These are phyloP conservation scores for Geotrichum europaeum DNA, from an alignment of 1,139 yeast species.

Conservation along the genomic window DNA sequence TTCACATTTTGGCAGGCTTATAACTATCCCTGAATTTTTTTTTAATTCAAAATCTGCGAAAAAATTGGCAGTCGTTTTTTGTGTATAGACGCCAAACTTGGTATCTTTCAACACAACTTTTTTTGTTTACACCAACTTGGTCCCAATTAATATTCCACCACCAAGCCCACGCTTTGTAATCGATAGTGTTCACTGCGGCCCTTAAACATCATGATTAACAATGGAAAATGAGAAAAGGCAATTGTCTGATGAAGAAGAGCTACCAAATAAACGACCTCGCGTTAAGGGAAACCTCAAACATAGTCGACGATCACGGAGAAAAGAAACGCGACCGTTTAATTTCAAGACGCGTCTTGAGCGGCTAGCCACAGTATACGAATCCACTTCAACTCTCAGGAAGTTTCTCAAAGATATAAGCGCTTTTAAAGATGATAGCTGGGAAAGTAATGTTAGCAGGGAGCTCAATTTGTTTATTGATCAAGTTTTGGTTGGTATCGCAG, in stretches of 20 bases:
- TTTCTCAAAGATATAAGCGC: not conserved
- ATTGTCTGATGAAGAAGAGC: not conserved
- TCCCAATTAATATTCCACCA: not conserved
- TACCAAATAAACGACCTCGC: not conserved
- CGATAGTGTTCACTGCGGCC: not conserved
- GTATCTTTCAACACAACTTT: not conserved
- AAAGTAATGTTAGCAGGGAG: not conserved
- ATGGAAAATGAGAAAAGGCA: not conserved
- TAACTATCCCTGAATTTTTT: no score
- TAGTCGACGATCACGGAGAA: not conserved
- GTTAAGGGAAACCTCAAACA: not conserved
- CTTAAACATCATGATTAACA: not conserved
- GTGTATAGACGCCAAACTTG: not conserved
- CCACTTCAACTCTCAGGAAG: not conserved
- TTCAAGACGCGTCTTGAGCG: conserved; percentile 1
- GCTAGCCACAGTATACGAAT: not conserved
- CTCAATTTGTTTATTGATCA: not conserved
- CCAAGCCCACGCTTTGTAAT: not conserved
- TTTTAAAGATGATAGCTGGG: not conserved
- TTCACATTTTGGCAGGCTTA: no score
- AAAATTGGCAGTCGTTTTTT: not conserved
- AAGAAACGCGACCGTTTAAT: not conserved
- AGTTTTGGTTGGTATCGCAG: conserved; percentile 1
- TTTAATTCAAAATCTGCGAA: no score
- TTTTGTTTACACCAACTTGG: not conserved